Conservation (phyloP, 1,284 basidiomycete species). For the Cystobasidium sp. region DNA sequence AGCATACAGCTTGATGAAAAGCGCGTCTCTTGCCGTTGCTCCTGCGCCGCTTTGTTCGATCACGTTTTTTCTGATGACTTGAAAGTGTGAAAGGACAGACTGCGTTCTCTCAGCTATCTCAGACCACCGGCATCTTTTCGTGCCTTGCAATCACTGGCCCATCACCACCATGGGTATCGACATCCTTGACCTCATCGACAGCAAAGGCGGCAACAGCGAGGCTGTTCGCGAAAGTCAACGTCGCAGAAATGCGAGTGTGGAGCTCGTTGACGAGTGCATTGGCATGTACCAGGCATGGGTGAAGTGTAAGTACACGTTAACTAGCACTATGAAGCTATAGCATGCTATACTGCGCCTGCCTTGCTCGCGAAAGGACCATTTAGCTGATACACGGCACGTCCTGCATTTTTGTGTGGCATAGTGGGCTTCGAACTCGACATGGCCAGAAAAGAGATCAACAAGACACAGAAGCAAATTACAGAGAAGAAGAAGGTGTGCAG, state of each 20-base stretch:
- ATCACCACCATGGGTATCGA: slow-evolving; percentile 47
- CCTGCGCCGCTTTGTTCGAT: background rate
- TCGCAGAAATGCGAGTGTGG: slow-evolving; percentile 84
- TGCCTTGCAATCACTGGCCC: background rate
- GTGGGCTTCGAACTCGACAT: slow-evolving; percentile 84
- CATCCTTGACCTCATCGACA: slow-evolving; percentile 50
- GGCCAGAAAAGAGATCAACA: slow-evolving; percentile 81
- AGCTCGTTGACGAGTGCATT: slow-evolving; percentile 91
- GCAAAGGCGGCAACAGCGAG: slow-evolving; percentile 84
- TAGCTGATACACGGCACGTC: background rate
- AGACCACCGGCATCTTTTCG: background rate
- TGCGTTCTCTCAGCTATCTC: background rate
- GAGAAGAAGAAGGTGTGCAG: slow-evolving; percentile 81
- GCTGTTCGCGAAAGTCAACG: slow-evolving; percentile 89
- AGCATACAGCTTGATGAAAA: background rate
- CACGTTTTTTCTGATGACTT: slow-evolving; percentile 5
- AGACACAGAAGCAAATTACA: slow-evolving; percentile 89
- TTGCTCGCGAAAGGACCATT: background rate
- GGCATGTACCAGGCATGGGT: slow-evolving; percentile 91
- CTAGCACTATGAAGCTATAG: background rate
- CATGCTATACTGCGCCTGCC: background rate
- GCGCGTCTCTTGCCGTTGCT: background rate
- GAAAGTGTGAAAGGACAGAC: background rate
- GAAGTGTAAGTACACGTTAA: slow-evolving; percentile 64
- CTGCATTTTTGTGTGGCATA: slow-evolving; percentile 55